phyloP scores from a whole-genome alignment of 176 grass and related monocot species.

The Oryza glaberrima region DNA sequence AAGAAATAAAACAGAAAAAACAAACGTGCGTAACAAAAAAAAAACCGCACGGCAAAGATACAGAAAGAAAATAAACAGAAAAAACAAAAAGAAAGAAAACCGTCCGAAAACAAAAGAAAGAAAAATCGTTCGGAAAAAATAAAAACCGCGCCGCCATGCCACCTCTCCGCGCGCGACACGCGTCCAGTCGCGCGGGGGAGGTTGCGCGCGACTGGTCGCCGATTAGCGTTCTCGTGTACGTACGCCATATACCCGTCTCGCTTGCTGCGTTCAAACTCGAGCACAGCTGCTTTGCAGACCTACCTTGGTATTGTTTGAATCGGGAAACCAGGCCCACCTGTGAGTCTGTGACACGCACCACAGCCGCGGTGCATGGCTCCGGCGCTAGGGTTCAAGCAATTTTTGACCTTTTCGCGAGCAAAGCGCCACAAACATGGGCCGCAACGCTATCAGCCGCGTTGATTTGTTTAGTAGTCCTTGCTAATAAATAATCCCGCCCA shows the following conservation, averaged over 20 bases:
- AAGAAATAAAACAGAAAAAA: no score
- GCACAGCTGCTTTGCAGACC: no score
- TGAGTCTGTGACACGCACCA: not conserved
- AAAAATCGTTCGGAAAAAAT: no score
- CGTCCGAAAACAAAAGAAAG: no score
- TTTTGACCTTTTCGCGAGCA: slow-evolving; percentile 10
- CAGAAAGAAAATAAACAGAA: no score
- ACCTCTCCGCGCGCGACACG: no score
- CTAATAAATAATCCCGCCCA: not conserved
- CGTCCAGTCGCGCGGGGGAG: no score
- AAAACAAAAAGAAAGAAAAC: no score
- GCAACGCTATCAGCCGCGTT: not conserved
- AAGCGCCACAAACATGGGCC: slow-evolving; percentile 19
- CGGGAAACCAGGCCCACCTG: not conserved
- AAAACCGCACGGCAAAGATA: no score
- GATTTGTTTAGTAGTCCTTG: not conserved
- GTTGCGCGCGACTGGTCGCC: no score
- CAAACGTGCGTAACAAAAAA: no score
- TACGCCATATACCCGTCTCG: not conserved
- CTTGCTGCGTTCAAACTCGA: not conserved
- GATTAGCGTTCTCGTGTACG: not conserved
- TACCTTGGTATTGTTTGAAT: slow-evolving; percentile 1
- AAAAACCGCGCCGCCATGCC: no score
- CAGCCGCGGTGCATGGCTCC: not conserved
- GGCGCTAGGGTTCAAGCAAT: not conserved